Evolutionary conservation across 352 stramenopile species (phyloP).

Genomic region (Peronospora farinosa): DNA sequence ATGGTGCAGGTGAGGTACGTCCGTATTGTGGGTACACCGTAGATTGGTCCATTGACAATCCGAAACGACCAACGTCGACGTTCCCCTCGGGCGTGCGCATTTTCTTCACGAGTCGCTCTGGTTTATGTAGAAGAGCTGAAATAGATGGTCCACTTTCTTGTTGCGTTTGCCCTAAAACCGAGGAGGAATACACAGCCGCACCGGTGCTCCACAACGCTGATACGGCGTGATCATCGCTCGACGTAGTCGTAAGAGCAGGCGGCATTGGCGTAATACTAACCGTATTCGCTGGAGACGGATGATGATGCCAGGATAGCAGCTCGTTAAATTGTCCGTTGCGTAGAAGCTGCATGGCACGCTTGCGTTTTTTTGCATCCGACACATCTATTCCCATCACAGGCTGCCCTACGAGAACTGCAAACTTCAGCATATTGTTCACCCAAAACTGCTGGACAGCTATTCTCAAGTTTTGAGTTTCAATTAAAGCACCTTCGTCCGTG

Average conservation of each 20-base stretch:
- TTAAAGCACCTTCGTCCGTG: slow-evolving; percentile 61
- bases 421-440: slow-evolving; percentile 81
- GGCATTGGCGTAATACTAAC: slow-evolving; percentile 40
- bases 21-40: slow-evolving; percentile 24
- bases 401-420: slow-evolving; percentile 70
- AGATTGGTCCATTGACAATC: slow-evolving; percentile 23
- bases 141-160: slow-evolving; percentile 30
- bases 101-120: slow-evolving; percentile 40
- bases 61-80: slow-evolving; percentile 22
- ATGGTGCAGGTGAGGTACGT: slow-evolving; percentile 18
- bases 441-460: slow-evolving; percentile 82
- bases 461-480: slow-evolving; percentile 65
- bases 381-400: slow-evolving; percentile 65
- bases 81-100: slow-evolving; percentile 42
- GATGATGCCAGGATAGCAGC: slow-evolving; percentile 54
- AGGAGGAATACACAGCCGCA: slow-evolving; percentile 22
- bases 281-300: slow-evolving; percentile 35
- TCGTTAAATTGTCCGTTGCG: slow-evolving; percentile 74
- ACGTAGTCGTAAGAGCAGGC: slow-evolving; percentile 8
- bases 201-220: slow-evolving; percentile 24
- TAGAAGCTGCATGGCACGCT: slow-evolving; percentile 68
- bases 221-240: slow-evolving; percentile 4
- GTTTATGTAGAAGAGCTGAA: slow-evolving; percentile 27
- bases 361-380: slow-evolving; percentile 79
- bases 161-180: slow-evolving; percentile 14